Evolutionary conservation across 1,284 basidiomycete species (phyloP), one percentile per base, ranked within the genome.

Genomic region (Heterobasidion occidentale): DNA sequence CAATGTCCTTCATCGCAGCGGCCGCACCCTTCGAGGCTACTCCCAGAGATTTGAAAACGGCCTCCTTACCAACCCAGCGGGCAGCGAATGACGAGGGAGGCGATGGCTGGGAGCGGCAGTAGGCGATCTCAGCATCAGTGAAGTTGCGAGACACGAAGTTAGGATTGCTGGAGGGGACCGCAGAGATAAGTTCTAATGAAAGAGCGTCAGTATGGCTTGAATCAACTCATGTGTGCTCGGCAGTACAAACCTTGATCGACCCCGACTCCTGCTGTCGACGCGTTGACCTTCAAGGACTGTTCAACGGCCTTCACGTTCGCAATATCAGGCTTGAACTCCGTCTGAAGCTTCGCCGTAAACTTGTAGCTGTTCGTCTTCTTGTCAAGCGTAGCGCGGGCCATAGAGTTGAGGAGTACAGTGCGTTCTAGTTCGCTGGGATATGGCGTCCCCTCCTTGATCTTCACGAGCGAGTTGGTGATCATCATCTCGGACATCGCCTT

Each of bases 31-130:
- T 91, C 6, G 92, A 94, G 19, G 86, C 76, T 46, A 95, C 88
- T 36, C 92, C 90, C 14, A 99, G 81, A n/a, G 94, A 91, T 77
- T 99, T 99, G 86, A 99, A 98, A 54, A 95, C 90, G 11, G 95
- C 96, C 72, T 99, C 97, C 73, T 98, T 99, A 52, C 94, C 95
- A 51, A 86, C 92, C 94, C 97, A 99, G 61, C 95, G 90, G 53
- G 92, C 95, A 44, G 95, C 94, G 69, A 97, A 95, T 9, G 95
- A 98, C 3, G 96, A 90, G 1, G 81, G 73, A 17, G 92, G 86
- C 59, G 92, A 90, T 0, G 97, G 87, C 66, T 98, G 94, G n/a
- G 82, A 66, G 54, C 76, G 78, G 75, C 96, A 98, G 78, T 98
- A 98, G 14, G 79, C 74, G 63, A 89, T 82, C 76, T 99, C 96